These are phyloP conservation scores for Candida sp. DNA, from an alignment of 1,139 yeast genomes.

Conservation along the genomic window DNA sequence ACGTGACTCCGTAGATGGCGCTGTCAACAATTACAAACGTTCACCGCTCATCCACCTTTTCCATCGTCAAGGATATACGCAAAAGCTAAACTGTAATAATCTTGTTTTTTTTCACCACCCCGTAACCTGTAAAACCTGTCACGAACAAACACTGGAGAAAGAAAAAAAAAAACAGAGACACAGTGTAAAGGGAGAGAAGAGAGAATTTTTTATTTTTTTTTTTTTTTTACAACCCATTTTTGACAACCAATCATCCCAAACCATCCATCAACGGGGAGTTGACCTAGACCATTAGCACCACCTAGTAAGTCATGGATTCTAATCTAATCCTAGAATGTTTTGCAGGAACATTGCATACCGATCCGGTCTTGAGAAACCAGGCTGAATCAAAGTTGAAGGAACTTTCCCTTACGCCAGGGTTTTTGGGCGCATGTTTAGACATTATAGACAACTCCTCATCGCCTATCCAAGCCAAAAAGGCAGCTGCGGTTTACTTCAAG, in stretches of 20 bases:
- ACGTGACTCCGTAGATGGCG: not conserved
- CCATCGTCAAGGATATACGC: not conserved
- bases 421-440: conserved; percentile 83
- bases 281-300: no score
- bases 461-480: conserved; percentile 62
- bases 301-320: conserved; percentile 58
- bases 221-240: not conserved
- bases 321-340: conserved; percentile 74
- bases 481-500: conserved; percentile 89
- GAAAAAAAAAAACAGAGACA: not conserved
- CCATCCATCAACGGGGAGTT: no score
- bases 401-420: conserved; percentile 67
- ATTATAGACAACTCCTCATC: conserved; percentile 54
- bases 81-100: not conserved
- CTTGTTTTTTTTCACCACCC: not conserved
- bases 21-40: not conserved
- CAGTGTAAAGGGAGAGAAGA: not conserved
- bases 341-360: conserved; percentile 78
- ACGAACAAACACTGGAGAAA: not conserved
- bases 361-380: conserved; percentile 60
- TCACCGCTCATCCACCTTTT: not conserved
- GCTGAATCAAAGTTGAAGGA: conserved; percentile 73
- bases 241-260: not conserved
- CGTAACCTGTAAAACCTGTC: not conserved
- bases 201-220: conserved; percentile 1